Evolutionary conservation across 2,329 filamentous ascomycete species (phyloP), one percentile per base, ranked within the genome.

Genomic region (Neonectria neomacrospora): DNA sequence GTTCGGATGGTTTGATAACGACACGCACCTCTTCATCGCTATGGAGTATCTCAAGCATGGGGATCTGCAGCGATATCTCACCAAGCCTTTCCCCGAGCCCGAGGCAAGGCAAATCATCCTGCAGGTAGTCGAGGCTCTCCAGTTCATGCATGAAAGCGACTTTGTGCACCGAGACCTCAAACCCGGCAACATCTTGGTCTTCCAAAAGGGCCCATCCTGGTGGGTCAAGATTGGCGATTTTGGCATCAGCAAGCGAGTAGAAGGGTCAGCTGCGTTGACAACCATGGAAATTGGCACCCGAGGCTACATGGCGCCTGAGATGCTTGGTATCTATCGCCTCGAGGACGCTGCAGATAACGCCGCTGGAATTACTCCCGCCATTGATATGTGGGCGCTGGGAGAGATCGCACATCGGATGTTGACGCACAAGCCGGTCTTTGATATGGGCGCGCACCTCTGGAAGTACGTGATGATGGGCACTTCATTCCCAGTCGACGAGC

Each of bases 311-410:
- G 47, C 56, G 0, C 47, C 47, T 5, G 56, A 58, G n/a, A 20
- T 53, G 11, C 34, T 58, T 10, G 23, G 54, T 0, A n/a, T 50
- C 2, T 50, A 7, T 22, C 16, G 20, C 6, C 45, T 32, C 11
- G 22, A 30, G 20, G 54, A 30, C 6, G 12, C 10, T 11, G 20
- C 53, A 6, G 14, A 22, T 4, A 20, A 30, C 12, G 23, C 20
- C 16, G 6, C 9, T 10, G 18, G 30, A 7, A 51, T 50, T 20
- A 48, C 58, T 7, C 16, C 18, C 3, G 20, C 53, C 5, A 34
- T 62, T 22, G 59, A 62, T 23, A 18, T 58, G n/a, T 62, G 83
- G 58, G 64, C 57, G 16, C 2, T 85, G 80, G 50, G 79, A 78
- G 50, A 77, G 76, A 67, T 83, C 7, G 18, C 53, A 6, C 53